Evolutionary conservation across 768 basidiomycete genomes (phyloP), one percentile per base, ranked within the genome.

Genomic region (Neoboletus brunneissimus): DNA sequence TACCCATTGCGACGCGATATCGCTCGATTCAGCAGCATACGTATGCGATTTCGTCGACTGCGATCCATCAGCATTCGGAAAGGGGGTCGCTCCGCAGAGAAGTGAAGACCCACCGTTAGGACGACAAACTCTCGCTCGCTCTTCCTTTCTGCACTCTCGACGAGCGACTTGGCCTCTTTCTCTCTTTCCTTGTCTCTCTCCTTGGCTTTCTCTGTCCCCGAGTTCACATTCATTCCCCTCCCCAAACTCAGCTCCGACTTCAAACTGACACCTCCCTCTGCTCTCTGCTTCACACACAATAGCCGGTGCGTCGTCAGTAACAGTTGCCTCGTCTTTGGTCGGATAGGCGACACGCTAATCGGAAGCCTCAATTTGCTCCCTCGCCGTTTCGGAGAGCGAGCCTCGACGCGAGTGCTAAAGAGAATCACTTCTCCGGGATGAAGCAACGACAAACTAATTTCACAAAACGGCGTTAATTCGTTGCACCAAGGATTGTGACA

Each of bases 41-140:
- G 72, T 72, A 55, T 74, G 75, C 29, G 73, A 76, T 63, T 79
- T 84, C 8, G 78, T 72, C 22, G 77, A 71, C 83, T 85, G 22
- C 13, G 40, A 23, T 4, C 37, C 25, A 18, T 57, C 25, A 54
- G 56, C n/a, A 11, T 20, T 20, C 29, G 7, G n/a, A 50, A 40
- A 3, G 16, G 7, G 4, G 7, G 4, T 18, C 4, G 4, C 25
- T 4, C 8, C 23, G 5, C 44, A 5, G 22, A 32, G 37, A 29
- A 46, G 5, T 61, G 29, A 55, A 32, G 22, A 73, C 83, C 65
- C 57, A 87, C 86, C 41, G 85, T 84, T 61, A 85, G 69, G 35
- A 87, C 76, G 16, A 81, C 78, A 64, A 87, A 85, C 64, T 84
- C 82, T 37, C 80, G 73, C 52, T 82, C 83, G 46, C 81, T 74